phyloP scores from a whole-genome alignment of 2,329 filamentous ascomycete genomes.

The Blumeria graminis region DNA sequence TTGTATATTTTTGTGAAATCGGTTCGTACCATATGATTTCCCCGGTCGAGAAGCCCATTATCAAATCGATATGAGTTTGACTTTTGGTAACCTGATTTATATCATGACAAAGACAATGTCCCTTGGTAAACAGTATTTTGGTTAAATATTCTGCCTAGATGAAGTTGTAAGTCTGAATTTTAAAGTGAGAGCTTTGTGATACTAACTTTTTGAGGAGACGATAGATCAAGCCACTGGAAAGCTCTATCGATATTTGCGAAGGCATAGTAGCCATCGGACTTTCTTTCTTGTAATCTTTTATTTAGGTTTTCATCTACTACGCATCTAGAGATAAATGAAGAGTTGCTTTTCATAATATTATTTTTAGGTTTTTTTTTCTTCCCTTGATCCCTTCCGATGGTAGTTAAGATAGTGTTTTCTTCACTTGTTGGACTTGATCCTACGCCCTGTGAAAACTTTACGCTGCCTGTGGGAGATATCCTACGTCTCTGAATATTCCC shows the following conservation, averaged over 20 bases:
- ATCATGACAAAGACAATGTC: slow-evolving; percentile 85
- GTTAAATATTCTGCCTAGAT: slow-evolving; percentile 63
- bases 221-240: slow-evolving; percentile 87
- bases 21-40: slow-evolving; percentile 99
- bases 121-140: slow-evolving; percentile 92
- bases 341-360: slow-evolving; percentile 96
- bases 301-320: slow-evolving; percentile 65
- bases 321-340: slow-evolving; percentile 90
- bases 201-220: slow-evolving; percentile 40
- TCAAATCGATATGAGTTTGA: slow-evolving; percentile 58
- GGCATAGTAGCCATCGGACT: slow-evolving; percentile 56
- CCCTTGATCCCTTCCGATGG: slow-evolving; percentile 42
- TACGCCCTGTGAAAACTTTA: background rate
- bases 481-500: slow-evolving; percentile 30
- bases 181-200: background rate
- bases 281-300: slow-evolving; percentile 59
- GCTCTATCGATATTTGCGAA: slow-evolving; percentile 93
- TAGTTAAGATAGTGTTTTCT: slow-evolving; percentile 49
- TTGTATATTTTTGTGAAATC: slow-evolving; percentile 81
- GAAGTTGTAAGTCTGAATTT: slow-evolving; percentile 5
- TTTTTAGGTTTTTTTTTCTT: slow-evolving; percentile 92
- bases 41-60: slow-evolving; percentile 88
- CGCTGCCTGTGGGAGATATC: slow-evolving; percentile 22
- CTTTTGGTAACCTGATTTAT: slow-evolving; percentile 67
- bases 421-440: slow-evolving; percentile 54